Percentiles rank a stretch among this genome's conserved stretches.
These are phyloP conservation scores for Sistotremastrum suecicum DNA, from an alignment of 768 basidiomycete genomes.

Conservation along the genomic window DNA sequence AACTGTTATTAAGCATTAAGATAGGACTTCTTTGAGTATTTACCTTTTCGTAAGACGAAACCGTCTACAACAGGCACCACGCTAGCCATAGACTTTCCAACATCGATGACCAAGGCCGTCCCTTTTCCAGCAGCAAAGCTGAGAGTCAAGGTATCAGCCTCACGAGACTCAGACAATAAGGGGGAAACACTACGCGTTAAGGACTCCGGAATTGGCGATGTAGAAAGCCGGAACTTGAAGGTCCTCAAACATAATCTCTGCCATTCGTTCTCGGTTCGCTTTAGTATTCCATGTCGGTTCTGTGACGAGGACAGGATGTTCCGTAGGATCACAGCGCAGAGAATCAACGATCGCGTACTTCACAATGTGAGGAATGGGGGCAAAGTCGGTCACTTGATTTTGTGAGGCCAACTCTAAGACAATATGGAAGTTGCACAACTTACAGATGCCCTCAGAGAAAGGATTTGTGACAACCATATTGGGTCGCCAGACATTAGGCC, in stretches of 20 bases:
- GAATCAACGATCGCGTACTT: conserved; percentile 62
- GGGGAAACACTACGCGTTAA: conserved; percentile 60
- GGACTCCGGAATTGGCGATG: conserved; percentile 85
- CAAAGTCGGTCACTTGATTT: conserved; percentile 56
- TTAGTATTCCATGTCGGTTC: conserved; percentile 95
- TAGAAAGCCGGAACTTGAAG: conserved; percentile 93
- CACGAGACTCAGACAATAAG: not conserved
- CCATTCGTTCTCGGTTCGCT: conserved; percentile 87
- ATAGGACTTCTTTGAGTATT: conserved; percentile 1
- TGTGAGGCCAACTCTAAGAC: not conserved
- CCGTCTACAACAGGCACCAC: conserved; percentile 96
- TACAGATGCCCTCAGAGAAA: conserved; percentile 73
- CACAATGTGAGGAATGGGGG: conserved; percentile 54
- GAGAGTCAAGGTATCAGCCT: not conserved
- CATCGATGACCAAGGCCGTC: conserved; percentile 91
- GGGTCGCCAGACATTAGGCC: conserved; percentile 82
- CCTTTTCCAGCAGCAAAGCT: conserved; percentile 96
- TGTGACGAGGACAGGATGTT: conserved; percentile 87
- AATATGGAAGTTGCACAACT: conserved; percentile 16
- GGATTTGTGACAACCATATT: conserved; percentile 82
- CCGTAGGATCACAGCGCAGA: conserved; percentile 61
- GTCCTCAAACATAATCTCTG: conserved; percentile 96
- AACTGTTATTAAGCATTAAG: not conserved
- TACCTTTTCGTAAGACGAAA: conserved; percentile 92
- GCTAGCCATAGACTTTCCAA: conserved; percentile 80